Conservation (phyloP, 768 basidiomycete species). For the Termitomyces sp. region DNA sequence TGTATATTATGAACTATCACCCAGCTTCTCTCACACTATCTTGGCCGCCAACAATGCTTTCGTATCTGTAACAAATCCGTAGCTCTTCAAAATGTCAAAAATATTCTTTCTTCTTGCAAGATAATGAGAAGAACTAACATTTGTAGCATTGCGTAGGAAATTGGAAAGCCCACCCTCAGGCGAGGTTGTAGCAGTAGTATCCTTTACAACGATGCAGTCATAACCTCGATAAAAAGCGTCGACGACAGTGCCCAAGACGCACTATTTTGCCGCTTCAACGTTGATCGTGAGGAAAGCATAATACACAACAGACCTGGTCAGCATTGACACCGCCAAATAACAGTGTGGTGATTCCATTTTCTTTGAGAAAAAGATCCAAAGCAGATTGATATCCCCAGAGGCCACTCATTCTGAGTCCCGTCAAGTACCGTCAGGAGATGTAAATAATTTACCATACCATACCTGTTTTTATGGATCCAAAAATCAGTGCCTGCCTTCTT, state of each 20-base stretch:
- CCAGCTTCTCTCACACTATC: background rate
- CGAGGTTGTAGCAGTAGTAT: slow-evolving; percentile 63
- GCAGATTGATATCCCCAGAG: slow-evolving; percentile 65
- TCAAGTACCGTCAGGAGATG: background rate
- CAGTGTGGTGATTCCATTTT: slow-evolving; percentile 60
- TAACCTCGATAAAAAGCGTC: slow-evolving; percentile 68
- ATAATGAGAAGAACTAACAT: slow-evolving; percentile 36
- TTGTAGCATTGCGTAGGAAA: slow-evolving; percentile 54
- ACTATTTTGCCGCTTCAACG: slow-evolving; percentile 34
- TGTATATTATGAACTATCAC: background rate
- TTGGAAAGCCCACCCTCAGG: slow-evolving; percentile 56
- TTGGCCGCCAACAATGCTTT: slow-evolving; percentile 26
- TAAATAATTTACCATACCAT: background rate
- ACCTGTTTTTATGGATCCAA: slow-evolving; percentile 76
- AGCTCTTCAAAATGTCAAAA: slow-evolving; percentile 32
- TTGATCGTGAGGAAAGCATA: background rate
- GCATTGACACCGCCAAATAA: slow-evolving; percentile 67
- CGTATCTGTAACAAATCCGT: slow-evolving; percentile 50
- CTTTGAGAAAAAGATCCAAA: slow-evolving; percentile 60
- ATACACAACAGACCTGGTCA: slow-evolving; percentile 47
- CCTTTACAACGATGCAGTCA: slow-evolving; percentile 57
- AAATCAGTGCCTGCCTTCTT: slow-evolving; percentile 56
- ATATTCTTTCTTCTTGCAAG: background rate
- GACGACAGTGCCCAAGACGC: slow-evolving; percentile 61
- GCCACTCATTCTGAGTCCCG: slow-evolving; percentile 54